Base-by-base conservation (phyloP, 2,329 filamentous ascomycete genomes). In the Myriosclerotinia curreyana region DNA sequence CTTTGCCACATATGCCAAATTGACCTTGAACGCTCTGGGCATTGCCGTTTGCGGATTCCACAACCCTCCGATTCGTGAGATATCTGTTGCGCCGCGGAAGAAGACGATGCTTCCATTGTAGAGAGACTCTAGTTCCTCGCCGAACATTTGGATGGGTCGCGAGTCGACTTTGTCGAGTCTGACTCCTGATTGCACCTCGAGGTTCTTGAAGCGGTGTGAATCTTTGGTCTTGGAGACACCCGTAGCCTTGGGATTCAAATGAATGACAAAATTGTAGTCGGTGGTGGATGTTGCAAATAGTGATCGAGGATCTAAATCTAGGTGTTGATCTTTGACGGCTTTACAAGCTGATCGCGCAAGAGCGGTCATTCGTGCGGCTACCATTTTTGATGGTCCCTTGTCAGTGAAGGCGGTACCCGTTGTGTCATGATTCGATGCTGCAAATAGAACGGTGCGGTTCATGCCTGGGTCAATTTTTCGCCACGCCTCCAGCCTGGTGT, bases 201-300 rank as follows among this genome's bases (percentile, higher is more conserved):
- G 80, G 74, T 97, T 97, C 78, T 96, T 96, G 81, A 88, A 97
- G 38, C 82, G 81, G 0, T 81, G 77, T 20, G 73, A 73, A 66
- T 66, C 77, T 68, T 66, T 74, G 69, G 65, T 73, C 71, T 48
- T 77, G 72, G 64, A 73, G 46, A 75, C 74, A 55, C 51, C 76
- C 72, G 44, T 70, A 73, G 68, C 73, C 60, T 65, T 70, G 9
- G 70, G 64, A 25, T 71, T 70, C 25, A 98, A 79, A 72, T 88
- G 84, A 62, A 99, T 79, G n/a, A 94, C 78, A 68, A 98, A 88
- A 74, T 98, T 92, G 75, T 93, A 99, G 69, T 96, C 92, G 12
- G 77, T 76, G 7, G 91, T 80, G 0, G 88, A 85, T 3, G 89
- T 81, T n/a, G 83, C 80, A 77, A 98, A 98, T 11, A 98, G 81